Base-by-base conservation (phyloP, 345 rosid genomes). In the Acer yangbiense region DNA sequence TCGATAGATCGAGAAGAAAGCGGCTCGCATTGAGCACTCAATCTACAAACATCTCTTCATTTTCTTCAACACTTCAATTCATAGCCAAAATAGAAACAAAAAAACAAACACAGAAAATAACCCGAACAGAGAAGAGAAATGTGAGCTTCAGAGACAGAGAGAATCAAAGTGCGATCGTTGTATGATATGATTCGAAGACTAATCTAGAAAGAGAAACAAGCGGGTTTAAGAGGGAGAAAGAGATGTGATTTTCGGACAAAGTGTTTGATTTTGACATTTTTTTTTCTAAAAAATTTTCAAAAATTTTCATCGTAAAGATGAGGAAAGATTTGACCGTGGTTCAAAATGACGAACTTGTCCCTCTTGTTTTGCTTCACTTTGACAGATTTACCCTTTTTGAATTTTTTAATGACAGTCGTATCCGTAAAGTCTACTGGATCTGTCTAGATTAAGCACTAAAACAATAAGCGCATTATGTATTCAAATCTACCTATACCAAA, bases 1-100 rank as follows among this genome's bases (percentile, higher is more conserved):
- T 77, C 41, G 77, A 35, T 66, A 81, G 86, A 86, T 86, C 86
- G 73, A 81, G 88, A 82, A 73, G 48, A n/a, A 35, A 68, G 16
- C 46, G 61, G 4, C 55, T 18, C 3, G 6, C 73, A 67, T 58
- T 73, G 74, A 54, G 29, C 25, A 52, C 65, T 67, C 70, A 75
- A 65, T 48, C 50, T 7, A 50, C 61, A 46, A 20, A 65, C 70
- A 18, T 29, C 62, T 25, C 43, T 48, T 11, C 77, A 63, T 46
- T 46, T 25, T 16, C 21, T 29, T 3, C 68, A 73, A 25, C 64
- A 6, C n/a, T 57, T 71, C 65, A 58, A 29, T 58, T 20, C 75
- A 39, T 21, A 16, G 5, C 58, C 50, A 14, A 73, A 60, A 25
- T 46, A 41, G 12, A 35, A n/a, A 35, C 17, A 41, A 35, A 39